Percentiles rank a stretch among this genome's conserved stretches.
phyloP scores from a whole-genome alignment of 192 early-diverging fungal species.

The Funneliformis geosporum region DNA sequence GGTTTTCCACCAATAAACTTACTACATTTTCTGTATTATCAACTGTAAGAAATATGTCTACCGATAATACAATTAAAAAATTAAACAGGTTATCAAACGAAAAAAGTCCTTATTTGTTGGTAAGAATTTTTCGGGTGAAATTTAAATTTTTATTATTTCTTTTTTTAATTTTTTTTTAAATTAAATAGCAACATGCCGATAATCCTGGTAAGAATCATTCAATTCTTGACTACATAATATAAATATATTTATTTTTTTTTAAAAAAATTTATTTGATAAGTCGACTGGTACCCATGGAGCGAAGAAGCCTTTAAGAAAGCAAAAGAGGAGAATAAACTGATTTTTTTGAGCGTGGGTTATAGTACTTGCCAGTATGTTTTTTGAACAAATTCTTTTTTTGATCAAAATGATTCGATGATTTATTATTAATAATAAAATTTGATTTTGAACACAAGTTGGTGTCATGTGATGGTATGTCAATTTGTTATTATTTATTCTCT shows the following conservation, averaged over 20 bases:
- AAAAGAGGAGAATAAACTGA: conserved; percentile 54
- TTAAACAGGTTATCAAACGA: conserved; percentile 54
- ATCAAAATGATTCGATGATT: background rate
- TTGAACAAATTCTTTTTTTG: background rate
- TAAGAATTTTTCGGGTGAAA: conserved; percentile 26
- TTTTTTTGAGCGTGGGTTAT: conserved; percentile 68
- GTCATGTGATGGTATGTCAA: conserved; percentile 61
- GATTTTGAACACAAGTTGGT: conserved; percentile 43
- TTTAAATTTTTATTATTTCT: background rate
- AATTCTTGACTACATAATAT: background rate
- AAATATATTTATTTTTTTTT: background rate
- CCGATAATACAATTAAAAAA: background rate
- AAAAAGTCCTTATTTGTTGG: conserved; percentile 61
- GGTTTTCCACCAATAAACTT: background rate
- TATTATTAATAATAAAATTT: background rate
- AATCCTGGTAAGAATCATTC: conserved; percentile 23
- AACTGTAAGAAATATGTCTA: background rate
- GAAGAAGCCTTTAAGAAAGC: conserved; percentile 62
- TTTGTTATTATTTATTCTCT: background rate
- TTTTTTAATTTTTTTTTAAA: background rate
- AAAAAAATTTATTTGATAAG: conserved; percentile 18
- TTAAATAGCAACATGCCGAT: conserved; percentile 29
- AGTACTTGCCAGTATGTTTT: conserved; percentile 60
- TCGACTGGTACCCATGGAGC: conserved; percentile 72
- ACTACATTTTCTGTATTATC: background rate